These are phyloP conservation scores for Sarocladium kiliense DNA, from an alignment of 2,329 filamentous ascomycete genomes.

Conservation along the genomic window DNA sequence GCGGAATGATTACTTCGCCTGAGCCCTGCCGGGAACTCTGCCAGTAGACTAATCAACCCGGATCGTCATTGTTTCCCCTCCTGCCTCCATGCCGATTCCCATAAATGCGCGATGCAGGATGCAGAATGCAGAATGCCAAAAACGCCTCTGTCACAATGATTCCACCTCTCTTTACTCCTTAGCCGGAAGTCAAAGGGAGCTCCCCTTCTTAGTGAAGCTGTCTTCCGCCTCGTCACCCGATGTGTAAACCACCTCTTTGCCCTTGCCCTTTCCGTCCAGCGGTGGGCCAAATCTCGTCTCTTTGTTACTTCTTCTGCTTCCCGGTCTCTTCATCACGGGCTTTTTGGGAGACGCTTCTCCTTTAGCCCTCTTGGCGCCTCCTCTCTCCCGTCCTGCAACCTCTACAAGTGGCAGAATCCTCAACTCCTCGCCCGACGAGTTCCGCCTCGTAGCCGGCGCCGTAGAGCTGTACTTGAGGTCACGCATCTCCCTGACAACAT, in stretches of 20 bases:
- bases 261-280: conserved; percentile 37
- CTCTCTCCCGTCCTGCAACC: conserved; percentile 26
- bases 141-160: background rate
- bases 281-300: conserved; percentile 27
- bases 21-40: background rate
- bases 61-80: background rate
- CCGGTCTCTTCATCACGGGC: conserved; percentile 23
- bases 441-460: conserved; percentile 43
- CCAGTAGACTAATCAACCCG: background rate
- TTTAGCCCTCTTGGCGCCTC: conserved; percentile 18
- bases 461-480: conserved; percentile 47
- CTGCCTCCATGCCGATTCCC: background rate
- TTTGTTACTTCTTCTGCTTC: conserved; percentile 36
- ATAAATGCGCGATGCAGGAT: background rate
- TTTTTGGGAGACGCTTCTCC: conserved; percentile 22
- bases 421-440: conserved; percentile 42
- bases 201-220: conserved; percentile 28
- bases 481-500: conserved; percentile 78
- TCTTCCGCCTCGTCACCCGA: conserved; percentile 29
- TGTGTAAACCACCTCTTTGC: conserved; percentile 37
- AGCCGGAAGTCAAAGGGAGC: conserved; percentile 32
- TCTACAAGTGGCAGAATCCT: conserved; percentile 24
- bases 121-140: background rate
- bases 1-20: background rate
- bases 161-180: background rate